Evolutionary conservation across 352 stramenopile genomes (phyloP).

Genomic region (Globisporangium ultimum): DNA sequence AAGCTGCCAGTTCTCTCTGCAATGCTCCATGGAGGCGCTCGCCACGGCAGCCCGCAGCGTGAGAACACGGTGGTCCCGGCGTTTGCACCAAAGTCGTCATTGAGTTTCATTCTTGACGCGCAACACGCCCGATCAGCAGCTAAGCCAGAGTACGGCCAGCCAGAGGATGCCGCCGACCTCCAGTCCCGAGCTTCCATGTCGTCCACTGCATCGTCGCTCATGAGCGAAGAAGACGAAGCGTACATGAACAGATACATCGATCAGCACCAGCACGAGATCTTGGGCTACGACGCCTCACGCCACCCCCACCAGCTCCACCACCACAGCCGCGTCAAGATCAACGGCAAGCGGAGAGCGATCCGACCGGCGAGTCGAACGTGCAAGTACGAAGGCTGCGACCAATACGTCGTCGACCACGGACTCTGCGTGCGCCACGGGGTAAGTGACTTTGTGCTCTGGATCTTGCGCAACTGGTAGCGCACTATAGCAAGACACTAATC

Average conservation of each 20-base stretch:
- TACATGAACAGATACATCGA: too few relatives aligned
- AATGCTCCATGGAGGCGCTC: too few relatives aligned
- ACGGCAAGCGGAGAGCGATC: slow-evolving; percentile 30
- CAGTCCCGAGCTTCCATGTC: too few relatives aligned
- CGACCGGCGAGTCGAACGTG: slow-evolving; percentile 62
- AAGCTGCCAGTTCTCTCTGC: too few relatives aligned
- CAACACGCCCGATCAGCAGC: slow-evolving; percentile 14
- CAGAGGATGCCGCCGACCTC: background rate
- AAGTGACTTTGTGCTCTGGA: slow-evolving; percentile 7
- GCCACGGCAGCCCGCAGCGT: slow-evolving; percentile 8
- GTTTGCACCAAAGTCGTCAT: slow-evolving; percentile 47
- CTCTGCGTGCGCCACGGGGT: slow-evolving; percentile 73
- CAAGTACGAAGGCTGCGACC: slow-evolving; percentile 67
- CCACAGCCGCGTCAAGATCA: slow-evolving; percentile 14
- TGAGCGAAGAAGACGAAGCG: too few relatives aligned
- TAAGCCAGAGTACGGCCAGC: too few relatives aligned
- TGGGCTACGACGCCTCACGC: background rate
- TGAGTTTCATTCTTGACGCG: slow-evolving; percentile 71
- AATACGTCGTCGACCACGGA: slow-evolving; percentile 77
- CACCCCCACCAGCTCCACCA: background rate
- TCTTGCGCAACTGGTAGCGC: background rate
- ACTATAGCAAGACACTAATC: background rate
- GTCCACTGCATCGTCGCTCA: too few relatives aligned
- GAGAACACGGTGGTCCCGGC: background rate
- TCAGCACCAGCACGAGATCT: too few relatives aligned